Percentiles rank a stretch among this genome's conserved stretches.
phyloP scores from a whole-genome alignment of 805 yeast species.

The Hanseniaspora singularis region DNA sequence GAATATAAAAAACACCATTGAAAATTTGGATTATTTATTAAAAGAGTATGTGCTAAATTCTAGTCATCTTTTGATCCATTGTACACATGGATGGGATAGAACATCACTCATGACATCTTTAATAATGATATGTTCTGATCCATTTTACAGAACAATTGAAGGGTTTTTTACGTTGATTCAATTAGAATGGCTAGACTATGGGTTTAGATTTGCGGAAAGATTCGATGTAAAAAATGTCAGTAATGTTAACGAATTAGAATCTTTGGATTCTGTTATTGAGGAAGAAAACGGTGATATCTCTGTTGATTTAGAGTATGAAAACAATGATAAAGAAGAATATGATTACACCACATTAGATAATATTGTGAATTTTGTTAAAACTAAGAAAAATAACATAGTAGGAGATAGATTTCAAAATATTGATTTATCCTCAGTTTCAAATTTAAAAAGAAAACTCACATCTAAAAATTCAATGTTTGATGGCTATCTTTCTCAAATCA shows the following conservation, averaged over 20 bases:
- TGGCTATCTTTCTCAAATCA: background rate
- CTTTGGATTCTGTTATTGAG: background rate
- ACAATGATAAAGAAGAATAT: background rate
- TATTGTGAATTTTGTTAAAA: background rate
- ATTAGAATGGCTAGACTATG: conserved; percentile 92
- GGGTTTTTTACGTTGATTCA: conserved; percentile 81
- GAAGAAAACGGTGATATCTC: background rate
- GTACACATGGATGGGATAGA: conserved; percentile 98
- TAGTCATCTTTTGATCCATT: conserved; percentile 76
- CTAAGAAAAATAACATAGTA: background rate
- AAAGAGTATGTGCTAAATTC: conserved; percentile 73
- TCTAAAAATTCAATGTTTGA: background rate
- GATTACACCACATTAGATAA: background rate
- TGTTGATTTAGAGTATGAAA: background rate
- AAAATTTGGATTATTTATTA: conserved; percentile 64
- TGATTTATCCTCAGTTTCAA: background rate
- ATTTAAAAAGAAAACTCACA: background rate
- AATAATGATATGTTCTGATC: conserved; percentile 78
- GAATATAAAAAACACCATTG: conserved; percentile 53
- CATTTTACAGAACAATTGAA: conserved; percentile 72
- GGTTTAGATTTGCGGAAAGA: conserved; percentile 77
- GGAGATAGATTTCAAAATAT: background rate
- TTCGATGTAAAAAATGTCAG: conserved; percentile 35
- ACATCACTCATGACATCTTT: conserved; percentile 81
- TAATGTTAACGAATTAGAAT: background rate